Conservation (phyloP, 2,329 filamentous ascomycete genomes). For the Hypoxylon sp. region DNA sequence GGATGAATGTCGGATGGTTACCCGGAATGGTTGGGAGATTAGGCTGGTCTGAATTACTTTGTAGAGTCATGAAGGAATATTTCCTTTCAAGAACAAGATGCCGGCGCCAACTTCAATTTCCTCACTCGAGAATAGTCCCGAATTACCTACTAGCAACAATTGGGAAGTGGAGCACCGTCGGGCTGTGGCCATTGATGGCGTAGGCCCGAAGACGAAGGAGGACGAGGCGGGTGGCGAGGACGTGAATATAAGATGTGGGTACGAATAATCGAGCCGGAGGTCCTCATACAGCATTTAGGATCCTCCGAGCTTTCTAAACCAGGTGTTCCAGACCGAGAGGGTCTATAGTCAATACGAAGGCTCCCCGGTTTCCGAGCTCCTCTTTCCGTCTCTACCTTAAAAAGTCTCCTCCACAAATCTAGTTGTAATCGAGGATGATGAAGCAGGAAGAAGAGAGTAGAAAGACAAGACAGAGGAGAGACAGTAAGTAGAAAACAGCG, state of each 20-base stretch:
- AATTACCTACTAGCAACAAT: constrained; percentile 45
- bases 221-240: constrained; percentile 34
- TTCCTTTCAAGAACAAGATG: constrained; percentile 26
- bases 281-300: constrained; percentile 34
- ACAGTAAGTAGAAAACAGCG: constrained; percentile 18
- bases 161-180: constrained; percentile 43
- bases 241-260: constrained; percentile 32
- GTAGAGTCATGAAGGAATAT: constrained; percentile 52
- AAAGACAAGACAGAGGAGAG: constrained; percentile 1
- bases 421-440: constrained; percentile 17
- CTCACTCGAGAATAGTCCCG: constrained; percentile 41
- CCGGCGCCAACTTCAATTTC: constrained; percentile 44
- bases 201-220: constrained; percentile 34
- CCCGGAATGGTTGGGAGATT: constrained; percentile 45
- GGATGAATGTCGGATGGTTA: constrained; percentile 43
- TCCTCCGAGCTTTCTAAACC: constrained; percentile 12
- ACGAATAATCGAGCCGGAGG: constrained; percentile 32
- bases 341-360: constrained; percentile 31
- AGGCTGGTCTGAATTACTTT: constrained; percentile 46
- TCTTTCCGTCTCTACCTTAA: constrained; percentile 35
- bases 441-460: constrained; percentile 4
- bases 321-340: constrained; percentile 26
- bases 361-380: constrained; percentile 35
- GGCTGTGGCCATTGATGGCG: constrained; percentile 51
- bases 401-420: constrained; percentile 27